A percentile compares a stretch with the other conserved stretches of the same genome.
Conservation (phyloP, 2,329 filamentous ascomycete species). For the Kalmusia sp. region DNA sequence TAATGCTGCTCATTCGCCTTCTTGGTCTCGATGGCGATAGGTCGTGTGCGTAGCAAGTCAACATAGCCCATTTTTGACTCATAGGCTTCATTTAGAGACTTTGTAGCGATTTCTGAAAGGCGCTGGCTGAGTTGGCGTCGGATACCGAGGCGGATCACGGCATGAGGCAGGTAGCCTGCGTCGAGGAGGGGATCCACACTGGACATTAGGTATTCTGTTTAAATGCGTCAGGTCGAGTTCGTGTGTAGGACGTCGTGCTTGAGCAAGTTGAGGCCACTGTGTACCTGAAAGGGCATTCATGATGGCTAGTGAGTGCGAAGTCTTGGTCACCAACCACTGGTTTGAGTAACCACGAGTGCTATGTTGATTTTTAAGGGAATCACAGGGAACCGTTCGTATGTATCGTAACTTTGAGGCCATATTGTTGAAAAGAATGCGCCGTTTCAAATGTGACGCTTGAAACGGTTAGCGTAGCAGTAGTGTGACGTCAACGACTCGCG, state of each 20-base stretch:
- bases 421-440: conserved; percentile 22
- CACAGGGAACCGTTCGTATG: no score
- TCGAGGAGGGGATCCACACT: conserved; percentile 61
- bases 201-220: conserved; percentile 34
- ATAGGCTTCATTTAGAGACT: conserved; percentile 61
- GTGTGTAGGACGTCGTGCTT: no score
- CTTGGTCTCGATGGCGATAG: conserved; percentile 73
- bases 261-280: not conserved
- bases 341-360: no score
- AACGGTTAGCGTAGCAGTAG: conserved; percentile 22
- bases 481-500: conserved; percentile 34
- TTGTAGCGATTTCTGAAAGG: conserved; percentile 61
- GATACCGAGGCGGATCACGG: conserved; percentile 70
- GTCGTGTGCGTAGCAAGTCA: conserved; percentile 62
- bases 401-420: conserved; percentile 27
- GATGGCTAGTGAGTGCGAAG: conserved; percentile 13
- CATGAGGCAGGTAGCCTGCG: conserved; percentile 68
- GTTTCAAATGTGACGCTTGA: conserved; percentile 25
- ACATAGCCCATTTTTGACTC: conserved; percentile 71
- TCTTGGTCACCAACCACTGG: no score
- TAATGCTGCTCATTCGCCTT: conserved; percentile 75
- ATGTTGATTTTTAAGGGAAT: no score
- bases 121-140: conserved; percentile 70
- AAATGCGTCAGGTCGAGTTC: not conserved
- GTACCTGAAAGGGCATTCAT: conserved; percentile 45